phyloP scores from a whole-genome alignment of 1,139 yeast genomes.

The Williopsis jadinii region DNA sequence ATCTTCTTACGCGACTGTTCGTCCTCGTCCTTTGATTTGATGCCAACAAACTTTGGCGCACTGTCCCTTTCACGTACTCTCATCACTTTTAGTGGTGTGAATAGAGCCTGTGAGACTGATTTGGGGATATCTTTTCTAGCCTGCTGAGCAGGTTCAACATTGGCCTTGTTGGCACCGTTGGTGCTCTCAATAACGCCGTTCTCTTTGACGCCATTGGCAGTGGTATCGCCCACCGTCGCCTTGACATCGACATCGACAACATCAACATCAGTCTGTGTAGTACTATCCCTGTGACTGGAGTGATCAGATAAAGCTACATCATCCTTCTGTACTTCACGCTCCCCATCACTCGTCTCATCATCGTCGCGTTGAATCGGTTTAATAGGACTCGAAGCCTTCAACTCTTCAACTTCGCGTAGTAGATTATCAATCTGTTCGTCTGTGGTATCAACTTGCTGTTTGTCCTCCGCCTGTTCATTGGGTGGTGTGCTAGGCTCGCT shows the following conservation, averaged over 20 bases:
- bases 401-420: slow-evolving; percentile 19
- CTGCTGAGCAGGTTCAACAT: neutral
- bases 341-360: neutral
- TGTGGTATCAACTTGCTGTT: slow-evolving; percentile 8
- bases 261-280: neutral
- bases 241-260: neutral
- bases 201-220: neutral
- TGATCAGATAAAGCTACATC: neutral
- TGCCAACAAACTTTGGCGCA: slow-evolving; percentile 20
- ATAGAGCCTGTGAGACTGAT: slow-evolving; percentile 22
- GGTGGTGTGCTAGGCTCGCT: slow-evolving; percentile 1
- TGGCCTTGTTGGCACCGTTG: neutral
- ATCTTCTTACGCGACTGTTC: slow-evolving; percentile 11
- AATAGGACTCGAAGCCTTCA: slow-evolving; percentile 17
- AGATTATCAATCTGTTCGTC: slow-evolving; percentile 22
- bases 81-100: slow-evolving; percentile 19
- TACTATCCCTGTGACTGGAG: neutral
- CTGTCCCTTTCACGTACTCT: slow-evolving; percentile 18
- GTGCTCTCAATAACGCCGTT: neutral
- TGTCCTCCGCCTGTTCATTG: neutral
- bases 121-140: slow-evolving; percentile 15
- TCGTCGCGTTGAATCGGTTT: neutral
- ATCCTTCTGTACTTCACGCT: neutral
- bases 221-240: neutral
- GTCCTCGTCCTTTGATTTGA: slow-evolving; percentile 13